Base-by-base conservation (phyloP, 2,329 filamentous ascomycete species). In the Lanzia echinophila region DNA sequence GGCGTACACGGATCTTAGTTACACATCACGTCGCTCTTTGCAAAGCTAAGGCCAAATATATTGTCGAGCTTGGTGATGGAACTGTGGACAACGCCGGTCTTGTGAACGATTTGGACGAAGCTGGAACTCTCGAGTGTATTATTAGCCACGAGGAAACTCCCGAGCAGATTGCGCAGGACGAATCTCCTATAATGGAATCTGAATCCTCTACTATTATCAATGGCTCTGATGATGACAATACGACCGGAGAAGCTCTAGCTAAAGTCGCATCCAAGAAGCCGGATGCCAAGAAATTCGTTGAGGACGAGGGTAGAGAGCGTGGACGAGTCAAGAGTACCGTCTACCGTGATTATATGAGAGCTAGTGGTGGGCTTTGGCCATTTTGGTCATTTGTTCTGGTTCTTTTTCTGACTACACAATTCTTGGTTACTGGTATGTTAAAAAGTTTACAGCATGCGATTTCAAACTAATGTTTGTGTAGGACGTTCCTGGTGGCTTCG, bases 1-100 rank as follows among this genome's bases (percentile, higher is more conserved):
- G 82, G 0, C 75, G 89, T 53, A 94, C 89, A 1, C 75, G 88
- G 31, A 88, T 94, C 46, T 72, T 94, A 3, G 88, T 90, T 24
- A 94, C 88, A 0, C 88, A 94, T 64, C 87, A 92, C 62, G 83
- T 90, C 19, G 81, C 81, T 3, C 75, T 92, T 1, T 86, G 84
- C 59, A 77, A 88, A 54, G 75, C 86, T 12, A 81, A 80, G 64
- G 83, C 88, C 6, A 87, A 87, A 62, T 92, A 87, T 61, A 75
- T 88, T 6, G 84, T 91, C 4, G 80, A 88, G 57, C 78, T 94
- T 2, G 84, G 82, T 19, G 81, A 88, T 51, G 88, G 87, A 8
- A 75, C 73, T 6, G 77, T 87, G 8, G 73, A 84, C 39, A 74
- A 86, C 59, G 77, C 83, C 2, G 88, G 87, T 0, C 70, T 82